Conservation (phyloP, 352 stramenopile genomes). For the Globisporangium okanoganense region DNA sequence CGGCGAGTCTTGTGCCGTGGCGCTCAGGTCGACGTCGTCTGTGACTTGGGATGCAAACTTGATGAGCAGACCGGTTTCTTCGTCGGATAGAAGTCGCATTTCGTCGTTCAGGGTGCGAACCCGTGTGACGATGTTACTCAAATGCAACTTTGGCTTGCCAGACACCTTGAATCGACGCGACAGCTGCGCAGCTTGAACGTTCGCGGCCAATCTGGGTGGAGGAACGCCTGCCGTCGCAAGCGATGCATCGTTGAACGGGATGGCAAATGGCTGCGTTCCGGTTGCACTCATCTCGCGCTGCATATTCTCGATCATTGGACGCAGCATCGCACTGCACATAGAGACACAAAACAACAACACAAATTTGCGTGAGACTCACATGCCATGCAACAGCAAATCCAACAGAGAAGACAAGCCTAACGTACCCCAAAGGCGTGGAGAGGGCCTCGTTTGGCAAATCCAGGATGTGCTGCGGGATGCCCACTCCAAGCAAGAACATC, state of each 20-base stretch:
- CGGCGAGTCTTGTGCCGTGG: neutral
- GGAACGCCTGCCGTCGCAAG: constrained; percentile 11
- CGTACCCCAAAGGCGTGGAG: constrained; percentile 85
- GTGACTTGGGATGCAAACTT: constrained; percentile 21
- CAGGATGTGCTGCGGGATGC: constrained; percentile 91
- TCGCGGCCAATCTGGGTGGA: neutral
- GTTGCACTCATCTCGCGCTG: constrained; percentile 67
- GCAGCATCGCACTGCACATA: constrained; percentile 58
- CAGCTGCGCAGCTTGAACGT: constrained; percentile 12
- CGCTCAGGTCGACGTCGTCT: constrained; percentile 12
- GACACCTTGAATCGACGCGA: constrained; percentile 62
- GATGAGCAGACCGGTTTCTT: constrained; percentile 28
- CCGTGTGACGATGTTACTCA: constrained; percentile 45
- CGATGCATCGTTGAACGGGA: constrained; percentile 67
- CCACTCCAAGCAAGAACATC: constrained; percentile 78
- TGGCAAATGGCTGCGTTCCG: constrained; percentile 52
- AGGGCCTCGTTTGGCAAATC: constrained; percentile 88
- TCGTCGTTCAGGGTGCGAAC: constrained; percentile 33
- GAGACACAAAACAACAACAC: neutral
- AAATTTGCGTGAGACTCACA: neutral
- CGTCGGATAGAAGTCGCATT: constrained; percentile 20
- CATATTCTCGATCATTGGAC: constrained; percentile 82
- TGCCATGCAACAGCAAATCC: neutral
- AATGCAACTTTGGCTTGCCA: constrained; percentile 33
- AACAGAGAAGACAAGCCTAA: constrained; percentile 12